These are phyloP conservation scores for Colletotrichum lentis DNA, from an alignment of 2,329 filamentous ascomycete species.

Conservation along the genomic window DNA sequence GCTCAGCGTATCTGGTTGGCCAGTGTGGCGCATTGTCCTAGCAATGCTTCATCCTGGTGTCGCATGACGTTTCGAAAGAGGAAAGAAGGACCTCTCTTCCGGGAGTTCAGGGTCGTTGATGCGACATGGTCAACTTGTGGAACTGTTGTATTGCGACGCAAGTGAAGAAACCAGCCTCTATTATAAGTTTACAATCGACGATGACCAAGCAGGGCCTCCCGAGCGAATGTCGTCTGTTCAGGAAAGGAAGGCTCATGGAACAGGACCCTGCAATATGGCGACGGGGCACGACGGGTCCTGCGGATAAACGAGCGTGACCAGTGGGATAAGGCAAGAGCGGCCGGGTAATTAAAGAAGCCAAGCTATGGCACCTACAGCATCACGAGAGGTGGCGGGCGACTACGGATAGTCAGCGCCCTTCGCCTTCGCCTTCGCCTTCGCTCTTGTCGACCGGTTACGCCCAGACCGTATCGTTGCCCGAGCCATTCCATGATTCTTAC, in stretches of 20 bases:
- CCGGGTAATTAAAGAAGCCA: constrained; percentile 19
- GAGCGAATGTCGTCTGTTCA: constrained; percentile 19
- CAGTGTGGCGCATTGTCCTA: constrained; percentile 18
- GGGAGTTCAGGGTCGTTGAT: background rate
- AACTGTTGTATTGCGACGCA: background rate
- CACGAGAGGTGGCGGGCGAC: constrained; percentile 10
- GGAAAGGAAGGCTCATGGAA: constrained; percentile 17
- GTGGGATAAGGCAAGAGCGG: constrained; percentile 18
- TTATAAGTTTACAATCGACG: too few relatives aligned
- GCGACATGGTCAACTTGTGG: constrained; percentile 3
- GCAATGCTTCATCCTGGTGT: constrained; percentile 26
- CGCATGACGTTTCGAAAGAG: constrained; percentile 29
- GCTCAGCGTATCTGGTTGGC: constrained; percentile 19
- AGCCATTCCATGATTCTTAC: constrained; percentile 8
- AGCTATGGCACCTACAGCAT: constrained; percentile 20
- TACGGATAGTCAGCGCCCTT: too few relatives aligned
- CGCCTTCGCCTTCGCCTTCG: constrained; percentile 16
- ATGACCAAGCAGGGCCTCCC: constrained; percentile 1
- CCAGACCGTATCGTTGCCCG: constrained; percentile 21
- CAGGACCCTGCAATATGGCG: background rate
- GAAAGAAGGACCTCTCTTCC: background rate
- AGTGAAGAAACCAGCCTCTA: background rate
- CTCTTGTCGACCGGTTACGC: background rate
- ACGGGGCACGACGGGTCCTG: constrained; percentile 3
- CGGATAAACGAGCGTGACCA: constrained; percentile 34